Evolutionary conservation across 345 rosid species (phyloP).

Genomic region (Camelina neglecta): DNA sequence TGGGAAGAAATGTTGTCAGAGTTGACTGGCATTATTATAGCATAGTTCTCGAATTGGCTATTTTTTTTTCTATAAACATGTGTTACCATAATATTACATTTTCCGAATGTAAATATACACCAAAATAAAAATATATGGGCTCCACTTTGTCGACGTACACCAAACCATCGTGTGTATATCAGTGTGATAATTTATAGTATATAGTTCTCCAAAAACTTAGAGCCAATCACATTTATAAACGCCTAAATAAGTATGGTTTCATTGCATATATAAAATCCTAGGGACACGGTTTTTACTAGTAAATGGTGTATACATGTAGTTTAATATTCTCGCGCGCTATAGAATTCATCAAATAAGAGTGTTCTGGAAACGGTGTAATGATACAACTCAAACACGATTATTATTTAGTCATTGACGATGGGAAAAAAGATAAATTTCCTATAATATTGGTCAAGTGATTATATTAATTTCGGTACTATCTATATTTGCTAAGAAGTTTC

Average conservation of each 20-base stretch:
- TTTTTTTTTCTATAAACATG: constrained; percentile 7
- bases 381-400: constrained; percentile 19
- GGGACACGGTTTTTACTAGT: constrained; percentile 17
- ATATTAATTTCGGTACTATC: constrained; percentile 7
- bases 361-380: constrained; percentile 27
- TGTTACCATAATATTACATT: constrained; percentile 20
- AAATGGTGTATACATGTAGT: not conserved
- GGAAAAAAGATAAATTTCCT: not conserved
- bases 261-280: not conserved
- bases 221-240: constrained; percentile 18
- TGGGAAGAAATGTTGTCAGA: constrained; percentile 40
- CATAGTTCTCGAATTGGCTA: constrained; percentile 31
- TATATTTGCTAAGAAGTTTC: constrained; percentile 37
- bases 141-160: constrained; percentile 35
- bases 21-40: constrained; percentile 40
- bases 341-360: not conserved
- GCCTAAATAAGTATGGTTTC: constrained; percentile 1
- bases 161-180: constrained; percentile 26
- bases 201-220: constrained; percentile 18
- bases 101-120: constrained; percentile 33
- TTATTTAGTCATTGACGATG: not conserved
- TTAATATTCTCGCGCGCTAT: not conserved
- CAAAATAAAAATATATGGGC: constrained; percentile 25
- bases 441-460: constrained; percentile 13
- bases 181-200: not conserved